phyloP scores from a whole-genome alignment of 176 grass and related monocot species.

The Cymbopogon citratus region DNA sequence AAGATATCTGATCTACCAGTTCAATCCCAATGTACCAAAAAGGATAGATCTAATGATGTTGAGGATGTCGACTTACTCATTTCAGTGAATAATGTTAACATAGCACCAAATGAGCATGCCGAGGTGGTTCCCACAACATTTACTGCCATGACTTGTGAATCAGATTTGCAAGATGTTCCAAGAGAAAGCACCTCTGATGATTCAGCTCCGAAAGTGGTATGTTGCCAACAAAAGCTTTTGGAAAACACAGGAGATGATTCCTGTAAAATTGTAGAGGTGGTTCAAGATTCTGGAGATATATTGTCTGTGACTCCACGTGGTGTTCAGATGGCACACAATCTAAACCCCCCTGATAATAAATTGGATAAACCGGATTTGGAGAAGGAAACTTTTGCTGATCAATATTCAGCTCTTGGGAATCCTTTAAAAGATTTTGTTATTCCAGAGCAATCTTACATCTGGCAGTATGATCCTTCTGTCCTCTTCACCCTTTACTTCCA shows the following conservation, averaged over 20 bases:
- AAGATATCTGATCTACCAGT: constrained; percentile 21
- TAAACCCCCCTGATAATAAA: constrained; percentile 6
- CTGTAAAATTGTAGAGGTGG: constrained; percentile 13
- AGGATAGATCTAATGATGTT: constrained; percentile 32
- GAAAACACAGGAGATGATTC: constrained; percentile 15
- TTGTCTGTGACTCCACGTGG: constrained; percentile 15
- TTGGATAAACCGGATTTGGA: constrained; percentile 32
- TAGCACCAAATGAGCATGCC: constrained; percentile 3
- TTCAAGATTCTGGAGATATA: constrained; percentile 14
- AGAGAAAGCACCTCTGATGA: constrained; percentile 32
- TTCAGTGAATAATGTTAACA: constrained; percentile 23
- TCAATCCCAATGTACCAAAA: constrained; percentile 25
- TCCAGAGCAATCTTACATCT: constrained; percentile 81
- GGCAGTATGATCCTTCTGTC: constrained; percentile 94
- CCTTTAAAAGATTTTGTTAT: constrained; percentile 45
- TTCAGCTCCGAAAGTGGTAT: constrained; percentile 25
- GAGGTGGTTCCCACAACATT: constrained; percentile 17
- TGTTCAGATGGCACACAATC: constrained; percentile 18
- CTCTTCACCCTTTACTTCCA: not conserved
- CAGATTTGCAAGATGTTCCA: constrained; percentile 36
- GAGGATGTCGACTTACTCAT: constrained; percentile 9
- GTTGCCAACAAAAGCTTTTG: constrained; percentile 24
- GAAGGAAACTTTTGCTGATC: constrained; percentile 40
- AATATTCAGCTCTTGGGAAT: constrained; percentile 38
- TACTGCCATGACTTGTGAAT: constrained; percentile 5